phyloP scores from a whole-genome alignment of 2,329 filamentous ascomycete genomes.

The Fusarium redolens region DNA sequence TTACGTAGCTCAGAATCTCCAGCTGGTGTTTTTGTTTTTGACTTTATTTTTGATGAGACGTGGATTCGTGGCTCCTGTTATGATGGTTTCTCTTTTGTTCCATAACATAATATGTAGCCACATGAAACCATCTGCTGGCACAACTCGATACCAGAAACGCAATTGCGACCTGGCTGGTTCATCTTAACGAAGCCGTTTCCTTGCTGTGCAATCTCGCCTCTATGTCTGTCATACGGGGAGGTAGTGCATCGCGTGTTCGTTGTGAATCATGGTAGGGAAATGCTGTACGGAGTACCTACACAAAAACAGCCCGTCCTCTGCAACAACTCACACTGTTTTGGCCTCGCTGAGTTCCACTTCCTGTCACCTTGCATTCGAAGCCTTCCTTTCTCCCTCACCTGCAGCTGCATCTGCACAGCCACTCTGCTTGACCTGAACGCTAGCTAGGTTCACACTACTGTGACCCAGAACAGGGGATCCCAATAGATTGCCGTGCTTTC shows the following conservation, averaged over 20 bases:
- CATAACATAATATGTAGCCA: constrained; percentile 2
- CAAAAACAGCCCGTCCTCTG: neutral
- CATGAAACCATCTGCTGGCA: constrained; percentile 22
- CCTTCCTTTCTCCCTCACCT: constrained; percentile 26
- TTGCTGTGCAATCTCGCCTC: constrained; percentile 21
- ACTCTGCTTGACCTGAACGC: constrained; percentile 35
- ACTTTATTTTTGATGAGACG: neutral
- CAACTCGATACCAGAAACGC: neutral
- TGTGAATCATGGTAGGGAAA: neutral
- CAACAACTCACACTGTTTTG: neutral
- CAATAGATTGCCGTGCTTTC: neutral
- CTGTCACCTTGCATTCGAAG: constrained; percentile 7
- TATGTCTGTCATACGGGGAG: neutral
- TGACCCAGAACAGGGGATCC: neutral
- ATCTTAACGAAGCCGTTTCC: neutral
- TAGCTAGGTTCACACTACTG: constrained; percentile 11
- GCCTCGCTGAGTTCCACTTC: neutral
- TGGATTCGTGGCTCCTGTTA: constrained; percentile 13
- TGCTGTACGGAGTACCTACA: neutral
- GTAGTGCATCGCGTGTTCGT: neutral
- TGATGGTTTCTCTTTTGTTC: constrained; percentile 16
- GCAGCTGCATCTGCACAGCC: constrained; percentile 36
- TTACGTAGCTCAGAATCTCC: constrained; percentile 20
- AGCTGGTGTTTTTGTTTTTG: constrained; percentile 1
- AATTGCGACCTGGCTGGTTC: constrained; percentile 4